These are phyloP conservation scores for Coemansia sp. DNA, from an alignment of 192 early-diverging fungal genomes.

Conservation along the genomic window DNA sequence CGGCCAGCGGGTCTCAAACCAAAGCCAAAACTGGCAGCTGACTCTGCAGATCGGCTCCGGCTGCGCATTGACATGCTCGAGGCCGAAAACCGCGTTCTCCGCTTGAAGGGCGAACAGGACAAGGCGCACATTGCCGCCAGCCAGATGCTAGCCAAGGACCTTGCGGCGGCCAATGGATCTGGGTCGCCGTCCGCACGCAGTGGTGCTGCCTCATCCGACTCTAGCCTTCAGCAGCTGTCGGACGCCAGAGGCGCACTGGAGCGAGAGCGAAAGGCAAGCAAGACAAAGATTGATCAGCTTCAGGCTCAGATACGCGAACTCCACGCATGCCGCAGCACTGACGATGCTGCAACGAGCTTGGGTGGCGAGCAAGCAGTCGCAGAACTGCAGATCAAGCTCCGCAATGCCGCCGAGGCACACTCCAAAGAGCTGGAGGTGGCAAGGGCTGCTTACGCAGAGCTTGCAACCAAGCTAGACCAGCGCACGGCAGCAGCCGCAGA, in stretches of 20 bases:
- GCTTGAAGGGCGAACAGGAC: conserved; percentile 62
- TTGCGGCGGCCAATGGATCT: conserved; percentile 19
- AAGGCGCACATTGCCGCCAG: conserved; percentile 55
- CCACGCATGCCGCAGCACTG: not conserved
- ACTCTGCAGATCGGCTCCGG: conserved; percentile 54
- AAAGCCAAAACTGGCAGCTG: not conserved
- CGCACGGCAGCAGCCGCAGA: conserved; percentile 1
- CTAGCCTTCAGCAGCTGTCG: conserved; percentile 18
- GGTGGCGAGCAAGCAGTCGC: not conserved
- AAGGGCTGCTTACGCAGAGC: not conserved
- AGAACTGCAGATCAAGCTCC: conserved; percentile 9
- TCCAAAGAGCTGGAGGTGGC: conserved; percentile 7
- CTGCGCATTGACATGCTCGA: conserved; percentile 64
- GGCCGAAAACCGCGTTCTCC: conserved; percentile 66
- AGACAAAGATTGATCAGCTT: conserved; percentile 19
- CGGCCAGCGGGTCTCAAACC: not conserved
- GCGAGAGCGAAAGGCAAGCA: conserved; percentile 30
- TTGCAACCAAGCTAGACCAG: conserved; percentile 1
- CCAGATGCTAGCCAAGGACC: conserved; percentile 54
- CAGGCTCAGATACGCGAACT: conserved; percentile 23
- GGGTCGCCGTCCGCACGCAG: conserved; percentile 14
- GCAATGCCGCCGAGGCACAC: not conserved
- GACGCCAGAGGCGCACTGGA: conserved; percentile 24
- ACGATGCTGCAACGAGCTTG: not conserved
- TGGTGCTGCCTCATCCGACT: not conserved